Percentiles rank a stretch among this genome's conserved stretches.
phyloP scores from a whole-genome alignment of 352 stramenopile species.

The Pythium aristosporum region DNA sequence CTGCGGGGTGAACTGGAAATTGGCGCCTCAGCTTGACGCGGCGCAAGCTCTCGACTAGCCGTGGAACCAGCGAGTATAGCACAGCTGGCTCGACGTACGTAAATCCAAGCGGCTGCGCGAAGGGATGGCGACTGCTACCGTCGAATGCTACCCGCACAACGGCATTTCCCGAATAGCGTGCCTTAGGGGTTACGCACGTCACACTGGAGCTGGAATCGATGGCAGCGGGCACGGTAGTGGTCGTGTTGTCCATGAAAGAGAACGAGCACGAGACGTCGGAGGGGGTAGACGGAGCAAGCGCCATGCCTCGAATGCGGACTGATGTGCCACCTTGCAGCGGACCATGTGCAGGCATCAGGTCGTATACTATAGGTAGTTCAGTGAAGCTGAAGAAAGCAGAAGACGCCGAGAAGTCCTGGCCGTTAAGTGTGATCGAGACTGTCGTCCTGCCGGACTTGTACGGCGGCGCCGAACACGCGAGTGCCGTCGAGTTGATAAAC shows the following conservation, averaged over 20 bases:
- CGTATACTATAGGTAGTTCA: constrained; percentile 43
- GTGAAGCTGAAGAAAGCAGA: constrained; percentile 44
- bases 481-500: constrained; percentile 55
- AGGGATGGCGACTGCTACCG: constrained; percentile 23
- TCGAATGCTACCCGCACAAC: constrained; percentile 33
- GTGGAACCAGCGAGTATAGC: constrained; percentile 46
- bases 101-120: constrained; percentile 30
- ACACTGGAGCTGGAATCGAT: background rate
- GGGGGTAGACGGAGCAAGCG: constrained; percentile 19
- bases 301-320: constrained; percentile 34
- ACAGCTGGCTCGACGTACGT: constrained; percentile 33
- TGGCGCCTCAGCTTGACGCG: constrained; percentile 34
- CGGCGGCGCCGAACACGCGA: constrained; percentile 59
- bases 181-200: constrained; percentile 9
- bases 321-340: constrained; percentile 32
- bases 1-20: constrained; percentile 49
- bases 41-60: constrained; percentile 37
- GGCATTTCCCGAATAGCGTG: constrained; percentile 2
- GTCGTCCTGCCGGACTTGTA: constrained; percentile 29
- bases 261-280: constrained; percentile 16
- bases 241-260: background rate
- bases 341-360: constrained; percentile 36
- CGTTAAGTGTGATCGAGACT: constrained; percentile 65
- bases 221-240: background rate
- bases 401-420: constrained; percentile 49